Conservation (phyloP, 306 rosid genomes). For the Cucurbita ficifolia region DNA sequence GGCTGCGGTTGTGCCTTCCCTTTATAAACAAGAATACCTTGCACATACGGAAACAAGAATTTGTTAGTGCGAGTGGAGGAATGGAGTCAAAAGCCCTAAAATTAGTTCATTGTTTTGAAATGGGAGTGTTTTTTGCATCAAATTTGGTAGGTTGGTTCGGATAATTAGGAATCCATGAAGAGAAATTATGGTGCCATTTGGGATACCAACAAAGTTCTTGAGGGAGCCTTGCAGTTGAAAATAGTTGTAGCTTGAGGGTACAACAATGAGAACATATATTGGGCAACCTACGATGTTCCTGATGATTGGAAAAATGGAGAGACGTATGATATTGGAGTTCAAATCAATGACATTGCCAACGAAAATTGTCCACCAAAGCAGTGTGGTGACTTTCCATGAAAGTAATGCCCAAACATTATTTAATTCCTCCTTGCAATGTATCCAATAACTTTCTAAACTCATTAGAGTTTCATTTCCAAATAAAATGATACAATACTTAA, state of each 20-base stretch:
- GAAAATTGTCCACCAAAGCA: no score
- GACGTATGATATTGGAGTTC: no score
- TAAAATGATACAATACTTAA: no score
- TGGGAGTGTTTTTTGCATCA: background rate
- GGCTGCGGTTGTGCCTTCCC: slow-evolving; percentile 52
- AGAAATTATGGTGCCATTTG: slow-evolving; percentile 66
- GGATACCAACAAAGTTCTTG: slow-evolving; percentile 57
- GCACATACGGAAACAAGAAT: slow-evolving; percentile 47
- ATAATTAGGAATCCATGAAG: slow-evolving; percentile 45
- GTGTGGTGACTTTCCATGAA: no score
- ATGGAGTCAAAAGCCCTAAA: slow-evolving; percentile 59
- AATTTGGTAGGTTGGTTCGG: slow-evolving; percentile 44
- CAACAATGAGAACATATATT: slow-evolving; percentile 45
- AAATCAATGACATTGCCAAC: no score
- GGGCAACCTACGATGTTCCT: slow-evolving; percentile 63
- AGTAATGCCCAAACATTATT: no score
- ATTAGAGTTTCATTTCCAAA: no score
- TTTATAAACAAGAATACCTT: slow-evolving; percentile 62
- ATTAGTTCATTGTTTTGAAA: slow-evolving; percentile 24
- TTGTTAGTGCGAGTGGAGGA: slow-evolving; percentile 68
- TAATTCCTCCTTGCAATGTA: no score
- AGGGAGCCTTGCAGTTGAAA: slow-evolving; percentile 54
- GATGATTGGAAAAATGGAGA: slow-evolving; percentile 47
- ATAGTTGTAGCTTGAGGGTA: slow-evolving; percentile 46
- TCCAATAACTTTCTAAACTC: no score